A percentile compares a stretch with the other conserved stretches of the same genome.
These are phyloP conservation scores for Eucalyptus marginata DNA, from an alignment of 345 rosid species.

Conservation along the genomic window DNA sequence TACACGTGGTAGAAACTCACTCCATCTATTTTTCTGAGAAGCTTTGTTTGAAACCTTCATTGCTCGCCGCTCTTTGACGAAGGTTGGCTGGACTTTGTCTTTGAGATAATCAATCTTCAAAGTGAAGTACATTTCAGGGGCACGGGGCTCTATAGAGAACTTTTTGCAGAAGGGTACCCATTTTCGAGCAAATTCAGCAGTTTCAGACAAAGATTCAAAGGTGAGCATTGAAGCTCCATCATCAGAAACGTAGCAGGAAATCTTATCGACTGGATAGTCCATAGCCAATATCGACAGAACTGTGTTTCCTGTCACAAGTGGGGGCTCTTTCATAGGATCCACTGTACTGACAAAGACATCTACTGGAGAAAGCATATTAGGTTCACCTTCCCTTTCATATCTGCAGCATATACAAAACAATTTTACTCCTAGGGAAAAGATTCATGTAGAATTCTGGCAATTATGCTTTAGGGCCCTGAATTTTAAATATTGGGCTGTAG, in stretches of 20 bases:
- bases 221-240: constrained; percentile 98
- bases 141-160: constrained; percentile 55
- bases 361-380: constrained; percentile 68
- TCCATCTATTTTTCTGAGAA: not conserved
- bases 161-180: constrained; percentile 94
- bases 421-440: not conserved
- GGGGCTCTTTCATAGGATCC: constrained; percentile 99
- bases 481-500: not conserved
- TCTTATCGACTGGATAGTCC: constrained; percentile 92
- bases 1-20: not conserved
- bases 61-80: constrained; percentile 89
- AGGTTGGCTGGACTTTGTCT: constrained; percentile 96
- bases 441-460: not conserved
- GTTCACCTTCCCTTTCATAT: constrained; percentile 88
- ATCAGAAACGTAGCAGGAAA: constrained; percentile 91
- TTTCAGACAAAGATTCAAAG: constrained; percentile 77
- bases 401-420: constrained; percentile 9
- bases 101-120: constrained; percentile 84
- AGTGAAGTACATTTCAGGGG: constrained; percentile 73
- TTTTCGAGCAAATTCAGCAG: constrained; percentile 69
- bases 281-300: constrained; percentile 85
- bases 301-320: constrained; percentile 90
- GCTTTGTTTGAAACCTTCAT: constrained; percentile 59
- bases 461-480: not conserved
- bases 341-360: constrained; percentile 97